These are phyloP conservation scores for Vanrija pseudolonga DNA, from an alignment of 1,284 basidiomycete genomes.

Conservation along the genomic window DNA sequence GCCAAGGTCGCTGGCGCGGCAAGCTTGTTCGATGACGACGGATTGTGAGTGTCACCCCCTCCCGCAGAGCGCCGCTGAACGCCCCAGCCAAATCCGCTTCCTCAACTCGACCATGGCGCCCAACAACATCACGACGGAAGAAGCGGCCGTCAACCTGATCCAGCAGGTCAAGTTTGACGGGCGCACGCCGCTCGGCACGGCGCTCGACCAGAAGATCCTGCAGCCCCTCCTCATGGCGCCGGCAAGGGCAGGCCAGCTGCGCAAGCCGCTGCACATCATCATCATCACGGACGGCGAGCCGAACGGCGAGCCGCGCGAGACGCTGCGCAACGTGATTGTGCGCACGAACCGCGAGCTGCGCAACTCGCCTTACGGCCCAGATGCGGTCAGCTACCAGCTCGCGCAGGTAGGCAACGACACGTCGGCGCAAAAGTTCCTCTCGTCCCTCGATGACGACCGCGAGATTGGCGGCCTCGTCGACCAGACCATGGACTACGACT, in stretches of 20 bases:
- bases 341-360: slow-evolving; percentile 7
- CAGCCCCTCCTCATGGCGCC: slow-evolving; percentile 52
- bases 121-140: slow-evolving; percentile 49
- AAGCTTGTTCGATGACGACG: slow-evolving; percentile 52
- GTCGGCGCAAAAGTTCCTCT: slow-evolving; percentile 17
- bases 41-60: slow-evolving; percentile 36
- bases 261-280: slow-evolving; percentile 52
- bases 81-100: slow-evolving; percentile 47
- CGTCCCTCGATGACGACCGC: slow-evolving; percentile 18
- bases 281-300: slow-evolving; percentile 42
- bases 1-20: slow-evolving; percentile 49
- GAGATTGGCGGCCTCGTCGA: slow-evolving; percentile 15
- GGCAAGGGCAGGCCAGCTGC: slow-evolving; percentile 39
- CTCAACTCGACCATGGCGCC: slow-evolving; percentile 51
- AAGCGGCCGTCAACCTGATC: slow-evolving; percentile 35
- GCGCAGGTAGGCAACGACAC: slow-evolving; percentile 4
- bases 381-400: slow-evolving; percentile 15
- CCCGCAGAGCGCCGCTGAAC: too few species aligned
- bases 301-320: slow-evolving; percentile 4
- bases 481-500: slow-evolving; percentile 20
- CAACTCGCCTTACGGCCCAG: slow-evolving; percentile 8
- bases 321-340: slow-evolving; percentile 7
- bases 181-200: slow-evolving; percentile 49
- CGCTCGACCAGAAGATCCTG: slow-evolving; percentile 50
- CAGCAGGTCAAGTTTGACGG: slow-evolving; percentile 37